Percentiles rank a stretch among this genome's conserved stretches.
Evolutionary conservation across 139 green algal species (phyloP).

Genomic region (Edaphochlamys debaryana): DNA sequence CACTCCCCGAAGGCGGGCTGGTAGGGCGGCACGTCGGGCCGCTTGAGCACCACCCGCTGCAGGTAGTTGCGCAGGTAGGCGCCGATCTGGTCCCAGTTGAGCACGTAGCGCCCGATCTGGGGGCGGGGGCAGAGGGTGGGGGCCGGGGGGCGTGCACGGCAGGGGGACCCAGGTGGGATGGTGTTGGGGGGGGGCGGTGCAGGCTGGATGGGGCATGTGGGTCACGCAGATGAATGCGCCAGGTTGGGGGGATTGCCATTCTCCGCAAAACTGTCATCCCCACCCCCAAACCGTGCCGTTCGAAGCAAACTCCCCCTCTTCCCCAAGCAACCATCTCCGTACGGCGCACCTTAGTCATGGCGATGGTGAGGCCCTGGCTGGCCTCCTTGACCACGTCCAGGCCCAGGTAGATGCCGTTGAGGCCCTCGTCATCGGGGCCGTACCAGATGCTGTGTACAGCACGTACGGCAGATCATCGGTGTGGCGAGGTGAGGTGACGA

Average conservation of each 20-base stretch:
- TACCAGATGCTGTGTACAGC: conserved; percentile 50
- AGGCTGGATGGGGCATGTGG: too few species aligned
- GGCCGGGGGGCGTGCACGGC: too few species aligned
- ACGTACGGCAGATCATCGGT: not conserved
- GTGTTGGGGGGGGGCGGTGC: too few species aligned
- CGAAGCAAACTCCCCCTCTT: too few species aligned
- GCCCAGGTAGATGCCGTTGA: conserved; percentile 66
- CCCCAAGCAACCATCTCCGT: too few species aligned
- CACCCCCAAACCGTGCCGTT: too few species aligned
- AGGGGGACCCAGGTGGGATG: too few species aligned
- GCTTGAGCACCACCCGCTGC: not conserved
- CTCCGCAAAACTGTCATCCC: too few species aligned
- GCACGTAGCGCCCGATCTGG: conserved; percentile 54
- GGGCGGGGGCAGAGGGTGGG: too few species aligned
- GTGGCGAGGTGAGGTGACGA: not conserved
- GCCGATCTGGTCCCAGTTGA: conserved; percentile 14
- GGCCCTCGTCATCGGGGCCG: conserved; percentile 52
- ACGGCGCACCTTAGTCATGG: conserved; percentile 35
- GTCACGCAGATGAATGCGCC: too few species aligned
- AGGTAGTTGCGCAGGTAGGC: not conserved
- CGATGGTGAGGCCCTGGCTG: conserved; percentile 48
- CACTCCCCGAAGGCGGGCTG: conserved; percentile 45
- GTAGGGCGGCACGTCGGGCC: conserved; percentile 31
- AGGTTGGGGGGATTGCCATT: too few species aligned
- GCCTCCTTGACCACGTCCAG: conserved; percentile 68